phyloP scores from a whole-genome alignment of 2,329 filamentous ascomycete species.

The Conoideocrella luteorostrata region DNA sequence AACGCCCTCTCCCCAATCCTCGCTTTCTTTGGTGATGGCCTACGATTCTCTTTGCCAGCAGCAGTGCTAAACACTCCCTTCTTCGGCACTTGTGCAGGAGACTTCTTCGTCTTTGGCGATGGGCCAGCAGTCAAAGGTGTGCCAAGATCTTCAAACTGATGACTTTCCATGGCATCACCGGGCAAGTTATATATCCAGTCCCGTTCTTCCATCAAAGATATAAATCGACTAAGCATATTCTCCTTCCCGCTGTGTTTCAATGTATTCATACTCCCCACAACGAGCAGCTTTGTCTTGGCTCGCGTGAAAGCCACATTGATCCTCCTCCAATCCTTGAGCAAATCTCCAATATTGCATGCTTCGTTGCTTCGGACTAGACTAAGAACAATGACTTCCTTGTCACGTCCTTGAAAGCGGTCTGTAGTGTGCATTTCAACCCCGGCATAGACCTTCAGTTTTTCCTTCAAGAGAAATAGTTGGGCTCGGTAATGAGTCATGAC shows the following conservation, averaged over 20 bases:
- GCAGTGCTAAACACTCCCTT: conserved; percentile 13
- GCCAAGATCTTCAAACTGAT: conserved; percentile 56
- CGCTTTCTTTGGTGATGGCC: conserved; percentile 44
- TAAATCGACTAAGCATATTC: conserved; percentile 70
- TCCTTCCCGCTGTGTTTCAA: conserved; percentile 65
- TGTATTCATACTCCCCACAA: conserved; percentile 77
- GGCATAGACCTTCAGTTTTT: conserved; percentile 53
- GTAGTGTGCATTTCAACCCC: conserved; percentile 92
- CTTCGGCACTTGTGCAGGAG: conserved; percentile 22
- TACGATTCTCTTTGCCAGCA: conserved; percentile 39
- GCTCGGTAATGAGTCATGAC: conserved; percentile 97
- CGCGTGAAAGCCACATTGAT: conserved; percentile 96
- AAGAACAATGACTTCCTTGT: conserved; percentile 88
- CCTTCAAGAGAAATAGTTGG: conserved; percentile 77
- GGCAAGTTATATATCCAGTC: conserved; percentile 77
- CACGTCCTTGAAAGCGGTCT: conserved; percentile 91
- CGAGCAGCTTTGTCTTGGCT: conserved; percentile 84
- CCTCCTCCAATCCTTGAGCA: conserved; percentile 83
- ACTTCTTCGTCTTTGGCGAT: conserved; percentile 16
- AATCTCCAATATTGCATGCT: conserved; percentile 73
- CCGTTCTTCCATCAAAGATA: conserved; percentile 67
- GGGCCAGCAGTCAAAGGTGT: conserved; percentile 34
- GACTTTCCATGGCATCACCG: conserved; percentile 54
- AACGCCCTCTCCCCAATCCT: conserved; percentile 57
- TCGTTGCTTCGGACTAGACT: conserved; percentile 86